Conservation (phyloP, 2,329 filamentous ascomycete genomes). For the Penicillium capsulatum region DNA sequence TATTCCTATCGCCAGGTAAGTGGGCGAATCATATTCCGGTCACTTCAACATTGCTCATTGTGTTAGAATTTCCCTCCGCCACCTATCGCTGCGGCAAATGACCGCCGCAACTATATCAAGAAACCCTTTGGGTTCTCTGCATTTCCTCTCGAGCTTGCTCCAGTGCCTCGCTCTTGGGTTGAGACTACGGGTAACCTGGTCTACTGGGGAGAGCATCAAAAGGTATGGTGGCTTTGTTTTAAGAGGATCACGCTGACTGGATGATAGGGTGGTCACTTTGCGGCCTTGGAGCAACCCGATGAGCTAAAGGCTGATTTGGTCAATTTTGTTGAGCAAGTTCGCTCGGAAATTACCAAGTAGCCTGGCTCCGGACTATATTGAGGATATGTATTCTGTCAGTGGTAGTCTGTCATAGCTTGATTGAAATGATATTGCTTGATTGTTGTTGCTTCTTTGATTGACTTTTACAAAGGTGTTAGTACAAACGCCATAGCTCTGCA, state of each 20-base stretch:
- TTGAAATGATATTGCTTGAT: too few species aligned
- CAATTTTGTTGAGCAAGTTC: slow-evolving; percentile 32
- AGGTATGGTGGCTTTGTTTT: slow-evolving; percentile 20
- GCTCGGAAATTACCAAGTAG: slow-evolving; percentile 14
- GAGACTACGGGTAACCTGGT: slow-evolving; percentile 38
- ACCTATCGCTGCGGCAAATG: slow-evolving; percentile 13
- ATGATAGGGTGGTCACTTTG: slow-evolving; percentile 53
- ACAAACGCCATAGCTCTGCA: too few species aligned
- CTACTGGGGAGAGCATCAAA: slow-evolving; percentile 34
- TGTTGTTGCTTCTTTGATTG: too few species aligned
- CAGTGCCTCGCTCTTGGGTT: slow-evolving; percentile 38
- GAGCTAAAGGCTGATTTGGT: slow-evolving; percentile 45
- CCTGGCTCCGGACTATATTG: too few species aligned
- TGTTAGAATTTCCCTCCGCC: slow-evolving; percentile 18
- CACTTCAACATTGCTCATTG: background rate
- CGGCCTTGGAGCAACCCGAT: slow-evolving; percentile 43
- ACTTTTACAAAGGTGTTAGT: too few species aligned
- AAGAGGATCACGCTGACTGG: background rate
- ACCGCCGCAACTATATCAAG: slow-evolving; percentile 32
- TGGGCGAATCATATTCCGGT: background rate
- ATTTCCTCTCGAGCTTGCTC: slow-evolving; percentile 44
- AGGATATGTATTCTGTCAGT: too few species aligned
- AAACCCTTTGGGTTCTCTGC: slow-evolving; percentile 48
- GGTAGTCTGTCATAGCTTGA: background rate
- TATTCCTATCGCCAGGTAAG: slow-evolving; percentile 32